Conservation (phyloP, 371 early-diverging fungal species). For the Fennellomyces sp. region DNA sequence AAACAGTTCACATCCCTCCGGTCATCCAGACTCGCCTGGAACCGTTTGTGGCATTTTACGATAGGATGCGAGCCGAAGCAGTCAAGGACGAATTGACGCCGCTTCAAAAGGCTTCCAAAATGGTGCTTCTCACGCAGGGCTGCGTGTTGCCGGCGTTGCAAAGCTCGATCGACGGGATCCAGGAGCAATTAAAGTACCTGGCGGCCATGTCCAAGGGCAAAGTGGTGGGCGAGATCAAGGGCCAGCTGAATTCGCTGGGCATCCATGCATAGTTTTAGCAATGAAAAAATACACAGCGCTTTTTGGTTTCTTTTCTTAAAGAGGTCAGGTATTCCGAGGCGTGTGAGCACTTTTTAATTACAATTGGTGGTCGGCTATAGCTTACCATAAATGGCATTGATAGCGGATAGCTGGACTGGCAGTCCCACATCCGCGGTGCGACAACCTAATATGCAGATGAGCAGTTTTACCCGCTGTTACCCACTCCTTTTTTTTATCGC, state of each 20-base stretch:
- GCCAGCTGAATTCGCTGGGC: background rate
- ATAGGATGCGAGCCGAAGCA: slow-evolving; percentile 47
- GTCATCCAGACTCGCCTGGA: slow-evolving; percentile 41
- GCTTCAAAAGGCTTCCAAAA: slow-evolving; percentile 57
- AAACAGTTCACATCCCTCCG: slow-evolving; percentile 43
- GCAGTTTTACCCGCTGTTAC: background rate
- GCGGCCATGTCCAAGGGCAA: slow-evolving; percentile 23
- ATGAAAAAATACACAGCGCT: too few relatives aligned
- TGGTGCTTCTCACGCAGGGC: slow-evolving; percentile 49
- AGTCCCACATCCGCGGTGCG: background rate
- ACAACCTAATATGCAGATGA: background rate
- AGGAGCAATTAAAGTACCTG: slow-evolving; percentile 40
- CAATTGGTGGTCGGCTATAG: background rate
- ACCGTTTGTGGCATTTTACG: slow-evolving; percentile 53
- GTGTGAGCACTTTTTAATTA: background rate
- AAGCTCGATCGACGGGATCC: slow-evolving; percentile 46
- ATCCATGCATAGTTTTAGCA: background rate
- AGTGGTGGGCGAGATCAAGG: slow-evolving; percentile 19
- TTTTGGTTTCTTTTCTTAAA: background rate
- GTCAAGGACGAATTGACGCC: slow-evolving; percentile 47
- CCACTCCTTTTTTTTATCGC: background rate
- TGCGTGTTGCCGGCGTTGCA: slow-evolving; percentile 54
- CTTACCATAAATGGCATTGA: background rate
- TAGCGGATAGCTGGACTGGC: background rate
- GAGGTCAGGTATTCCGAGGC: background rate